Conservation (phyloP, 2,329 filamentous ascomycete species). For the Ceratocystiopsis sp. region DNA sequence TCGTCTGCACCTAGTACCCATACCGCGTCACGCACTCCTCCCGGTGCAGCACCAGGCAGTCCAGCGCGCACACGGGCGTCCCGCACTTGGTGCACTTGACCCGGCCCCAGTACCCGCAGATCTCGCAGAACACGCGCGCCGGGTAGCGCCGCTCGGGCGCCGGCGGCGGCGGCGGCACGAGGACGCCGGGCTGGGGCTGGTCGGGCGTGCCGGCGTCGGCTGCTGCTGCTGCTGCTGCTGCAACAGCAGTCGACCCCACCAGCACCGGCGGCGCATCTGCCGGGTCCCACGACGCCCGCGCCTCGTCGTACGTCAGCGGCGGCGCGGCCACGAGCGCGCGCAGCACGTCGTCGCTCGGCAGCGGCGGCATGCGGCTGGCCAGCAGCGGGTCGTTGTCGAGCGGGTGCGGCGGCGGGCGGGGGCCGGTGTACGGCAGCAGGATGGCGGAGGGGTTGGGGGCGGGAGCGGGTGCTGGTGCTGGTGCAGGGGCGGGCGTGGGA, state of each 20-base stretch:
- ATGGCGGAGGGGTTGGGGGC: conserved; percentile 15
- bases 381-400: conserved; percentile 42
- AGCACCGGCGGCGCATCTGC: too few species aligned
- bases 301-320: conserved; percentile 51
- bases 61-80: conserved; percentile 58
- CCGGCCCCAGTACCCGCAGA: conserved; percentile 69
- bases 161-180: background rate
- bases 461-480: conserved; percentile 6
- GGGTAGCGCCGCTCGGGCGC: conserved; percentile 36
- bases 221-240: too few species aligned
- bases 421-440: conserved; percentile 18
- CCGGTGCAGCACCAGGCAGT: conserved; percentile 55
- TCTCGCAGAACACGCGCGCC: conserved; percentile 52
- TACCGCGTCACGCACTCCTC: conserved; percentile 55
- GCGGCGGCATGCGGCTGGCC: conserved; percentile 35
- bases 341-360: conserved; percentile 44
- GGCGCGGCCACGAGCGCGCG: conserved; percentile 44
- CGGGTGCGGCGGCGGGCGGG: conserved; percentile 22
- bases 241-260: too few species aligned
- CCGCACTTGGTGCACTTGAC: conserved; percentile 65
- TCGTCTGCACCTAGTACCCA: conserved; percentile 21
- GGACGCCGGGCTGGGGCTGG: too few species aligned
- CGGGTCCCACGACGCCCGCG: conserved; percentile 5
- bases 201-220: too few species aligned
- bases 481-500: too few species aligned